Conservation (phyloP, 2,329 filamentous ascomycete genomes). For the Fusarium coicis region DNA sequence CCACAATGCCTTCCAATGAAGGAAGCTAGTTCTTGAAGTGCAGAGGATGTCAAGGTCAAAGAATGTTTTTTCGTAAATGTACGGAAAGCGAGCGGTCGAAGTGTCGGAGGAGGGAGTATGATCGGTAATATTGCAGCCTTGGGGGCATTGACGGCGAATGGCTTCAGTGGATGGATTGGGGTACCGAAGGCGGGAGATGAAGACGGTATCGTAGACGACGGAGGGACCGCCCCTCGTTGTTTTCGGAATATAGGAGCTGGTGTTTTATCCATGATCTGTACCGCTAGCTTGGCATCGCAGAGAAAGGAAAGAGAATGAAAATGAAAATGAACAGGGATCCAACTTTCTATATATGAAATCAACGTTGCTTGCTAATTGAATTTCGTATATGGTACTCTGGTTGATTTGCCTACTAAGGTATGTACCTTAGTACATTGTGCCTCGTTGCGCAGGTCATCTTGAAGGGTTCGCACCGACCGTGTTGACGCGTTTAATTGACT, state of each 20-base stretch:
- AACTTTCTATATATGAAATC: not conserved
- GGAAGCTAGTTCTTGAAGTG: slow-evolving; percentile 82
- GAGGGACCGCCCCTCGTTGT: slow-evolving; percentile 47
- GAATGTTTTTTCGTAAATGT: slow-evolving; percentile 99
- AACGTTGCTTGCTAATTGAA: slow-evolving; percentile 10
- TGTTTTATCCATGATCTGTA: slow-evolving; percentile 51
- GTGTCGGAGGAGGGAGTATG: slow-evolving; percentile 83
- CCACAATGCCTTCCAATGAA: slow-evolving; percentile 96
- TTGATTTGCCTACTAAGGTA: not conserved
- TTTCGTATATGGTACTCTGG: slow-evolving; percentile 12
- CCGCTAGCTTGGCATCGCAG: slow-evolving; percentile 34
- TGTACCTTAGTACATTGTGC: not conserved
- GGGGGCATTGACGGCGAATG: slow-evolving; percentile 64
- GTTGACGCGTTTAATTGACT: slow-evolving; percentile 55
- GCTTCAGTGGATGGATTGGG: slow-evolving; percentile 80
- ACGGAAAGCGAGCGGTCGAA: slow-evolving; percentile 91
- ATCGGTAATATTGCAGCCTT: slow-evolving; percentile 83
- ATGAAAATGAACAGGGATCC: not conserved
- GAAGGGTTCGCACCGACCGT: slow-evolving; percentile 41
- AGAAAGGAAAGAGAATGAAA: not conserved
- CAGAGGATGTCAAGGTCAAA: slow-evolving; percentile 87
- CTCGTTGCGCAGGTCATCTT: not conserved
- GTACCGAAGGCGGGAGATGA: slow-evolving; percentile 93
- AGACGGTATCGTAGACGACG: slow-evolving; percentile 76
- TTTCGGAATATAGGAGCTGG: slow-evolving; percentile 53